A percentile compares a stretch with the other conserved stretches of the same genome.
These are phyloP conservation scores for Tausonia pullulans DNA, from an alignment of 1,284 basidiomycete species.

Conservation along the genomic window DNA sequence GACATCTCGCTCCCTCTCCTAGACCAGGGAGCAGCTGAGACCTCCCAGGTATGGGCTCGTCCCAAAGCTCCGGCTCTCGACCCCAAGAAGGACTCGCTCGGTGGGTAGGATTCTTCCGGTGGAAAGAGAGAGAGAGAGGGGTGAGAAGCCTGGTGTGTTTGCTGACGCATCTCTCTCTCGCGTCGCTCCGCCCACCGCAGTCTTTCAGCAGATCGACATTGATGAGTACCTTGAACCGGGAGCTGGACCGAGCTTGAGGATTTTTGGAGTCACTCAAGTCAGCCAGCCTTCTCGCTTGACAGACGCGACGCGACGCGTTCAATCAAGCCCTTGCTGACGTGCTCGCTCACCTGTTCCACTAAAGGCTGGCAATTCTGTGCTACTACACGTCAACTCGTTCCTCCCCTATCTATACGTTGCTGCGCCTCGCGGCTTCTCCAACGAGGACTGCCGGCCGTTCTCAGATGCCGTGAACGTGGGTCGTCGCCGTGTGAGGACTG, in stretches of 20 bases:
- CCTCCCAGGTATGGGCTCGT: conserved; percentile 59
- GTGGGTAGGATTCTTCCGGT: conserved; percentile 30
- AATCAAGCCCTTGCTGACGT: background rate
- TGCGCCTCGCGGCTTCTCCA: conserved; percentile 66
- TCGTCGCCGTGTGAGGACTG: conserved; percentile 10
- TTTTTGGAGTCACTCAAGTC: conserved; percentile 83
- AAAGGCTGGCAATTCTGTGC: conserved; percentile 72
- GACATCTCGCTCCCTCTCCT: background rate
- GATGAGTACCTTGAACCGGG: conserved; percentile 55
- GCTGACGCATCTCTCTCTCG: background rate
- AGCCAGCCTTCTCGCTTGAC: conserved; percentile 12
- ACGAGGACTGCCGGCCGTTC: conserved; percentile 55
- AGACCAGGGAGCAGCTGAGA: conserved; percentile 44
- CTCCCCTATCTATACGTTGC: conserved; percentile 84
- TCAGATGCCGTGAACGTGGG: conserved; percentile 65
- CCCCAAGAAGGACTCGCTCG: conserved; percentile 50
- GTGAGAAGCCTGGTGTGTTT: conserved; percentile 24
- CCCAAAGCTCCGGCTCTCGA: conserved; percentile 51
- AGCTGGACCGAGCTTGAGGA: conserved; percentile 48
- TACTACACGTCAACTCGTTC: conserved; percentile 69
- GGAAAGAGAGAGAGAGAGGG: background rate
- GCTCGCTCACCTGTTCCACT: background rate
- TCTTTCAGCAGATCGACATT: conserved; percentile 90
- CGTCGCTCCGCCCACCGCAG: conserved; percentile 14
- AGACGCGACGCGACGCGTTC: background rate